Evolutionary conservation across 352 stramenopile genomes (phyloP), one percentile per base, ranked within the genome.

Genomic region (Phytophthora aleatoria): DNA sequence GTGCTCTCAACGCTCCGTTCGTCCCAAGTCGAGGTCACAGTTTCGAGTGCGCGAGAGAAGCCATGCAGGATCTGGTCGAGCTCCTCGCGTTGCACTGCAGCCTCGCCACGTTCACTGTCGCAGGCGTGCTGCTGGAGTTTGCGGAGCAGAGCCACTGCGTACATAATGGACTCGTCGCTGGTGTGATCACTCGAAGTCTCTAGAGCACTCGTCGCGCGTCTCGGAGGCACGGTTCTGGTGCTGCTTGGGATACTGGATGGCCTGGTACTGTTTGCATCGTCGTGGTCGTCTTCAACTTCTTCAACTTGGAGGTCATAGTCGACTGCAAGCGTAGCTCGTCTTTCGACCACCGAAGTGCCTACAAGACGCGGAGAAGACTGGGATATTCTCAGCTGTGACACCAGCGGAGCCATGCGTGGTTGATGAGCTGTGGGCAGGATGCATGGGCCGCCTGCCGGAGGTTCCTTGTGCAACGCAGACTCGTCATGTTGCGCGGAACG

Each of bases 41-140:
- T 76, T 61, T 90, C 75, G 5, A 92, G 70, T 26, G 81, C 74
- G 11, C 76, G 80, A 20, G 76, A 73, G 27, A 92, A 90, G 6
- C 81, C 81, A 9, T 76, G 64, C 24, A 92, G 47, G 57, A 92
- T 89, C 57, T 85, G 73, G 16, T 86, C 76, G 20, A 92, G 53
- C 27, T 85, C 71, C 43, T 81, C 66, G 8, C 74, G 82, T 41
- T 63, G 65, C 33, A 91, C 77, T 11, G 64, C 69, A 26, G 73
- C 81, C 11, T 71, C 54, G 35, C 72, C 67, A 38, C 54, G 63
- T 38, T 82, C 71, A 31, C 44, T 75, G 15, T 69, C 59, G 9
- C 69, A 57, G 2, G 64, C 70, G 15, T 79, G 59, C 30, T 87
- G 73, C 51, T 92, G 81, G 15, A 89, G 66, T 58, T 74, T 76